A percentile compares a stretch with the other conserved stretches of the same genome.
Conservation (phyloP, 176 grass and related monocot species). For the Ampelocalamus luodianensis region DNA sequence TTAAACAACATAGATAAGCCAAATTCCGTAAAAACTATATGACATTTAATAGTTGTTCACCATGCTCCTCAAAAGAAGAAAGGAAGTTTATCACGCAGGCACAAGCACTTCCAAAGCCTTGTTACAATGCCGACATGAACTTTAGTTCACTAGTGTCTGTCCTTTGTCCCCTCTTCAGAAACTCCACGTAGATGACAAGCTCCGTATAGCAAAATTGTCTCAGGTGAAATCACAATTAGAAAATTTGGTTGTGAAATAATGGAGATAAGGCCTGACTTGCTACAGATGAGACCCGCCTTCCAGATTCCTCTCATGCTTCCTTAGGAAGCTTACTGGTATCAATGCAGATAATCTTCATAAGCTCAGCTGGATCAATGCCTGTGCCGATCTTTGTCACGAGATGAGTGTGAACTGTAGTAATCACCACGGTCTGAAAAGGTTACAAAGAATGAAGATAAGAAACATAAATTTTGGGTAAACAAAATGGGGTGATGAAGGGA, state of each 20-base stretch:
- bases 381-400: constrained; percentile 71
- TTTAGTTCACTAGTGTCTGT: neutral
- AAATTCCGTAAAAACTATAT: too few relatives aligned
- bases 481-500: neutral
- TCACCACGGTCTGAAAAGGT: constrained; percentile 57
- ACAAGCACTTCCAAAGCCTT: neutral
- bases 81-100: neutral
- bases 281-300: neutral
- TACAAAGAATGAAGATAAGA: constrained; percentile 26
- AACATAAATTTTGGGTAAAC: neutral
- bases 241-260: neutral
- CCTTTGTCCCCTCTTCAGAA: neutral
- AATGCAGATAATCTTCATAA: neutral
- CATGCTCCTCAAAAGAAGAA: neutral
- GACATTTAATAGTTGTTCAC: neutral
- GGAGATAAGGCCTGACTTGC: neutral
- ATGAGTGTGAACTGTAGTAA: constrained; percentile 56
- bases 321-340: neutral
- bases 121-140: neutral
- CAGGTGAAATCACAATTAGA: neutral
- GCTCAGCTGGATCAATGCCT: constrained; percentile 46
- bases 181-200: neutral
- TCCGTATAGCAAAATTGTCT: neutral
- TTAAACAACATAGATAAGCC: too few relatives aligned
- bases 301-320: neutral